Percentiles rank a stretch among this genome's conserved stretches.
Evolutionary conservation across 768 basidiomycete genomes (phyloP).

Genomic region (Russula griseocarnosa): DNA sequence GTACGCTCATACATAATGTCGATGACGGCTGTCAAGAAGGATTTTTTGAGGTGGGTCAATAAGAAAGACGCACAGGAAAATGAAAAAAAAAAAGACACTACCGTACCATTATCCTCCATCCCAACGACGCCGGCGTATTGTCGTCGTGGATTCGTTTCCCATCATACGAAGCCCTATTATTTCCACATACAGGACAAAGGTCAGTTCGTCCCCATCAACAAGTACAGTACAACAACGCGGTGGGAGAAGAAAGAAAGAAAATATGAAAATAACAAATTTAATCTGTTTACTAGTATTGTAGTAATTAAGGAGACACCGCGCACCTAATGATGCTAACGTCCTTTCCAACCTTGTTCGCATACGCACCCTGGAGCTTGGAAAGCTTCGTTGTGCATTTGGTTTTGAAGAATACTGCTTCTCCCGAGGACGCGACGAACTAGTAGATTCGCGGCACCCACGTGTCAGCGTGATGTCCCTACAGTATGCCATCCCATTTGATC

Average conservation of each 20-base stretch:
- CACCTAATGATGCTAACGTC: slow-evolving; percentile 84
- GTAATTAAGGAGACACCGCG: slow-evolving; percentile 19
- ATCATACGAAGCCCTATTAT: slow-evolving; percentile 81
- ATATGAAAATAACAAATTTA: no score
- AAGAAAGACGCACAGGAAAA: background rate
- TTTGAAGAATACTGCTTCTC: slow-evolving; percentile 95
- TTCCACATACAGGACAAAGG: no score
- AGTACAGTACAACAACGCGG: no score
- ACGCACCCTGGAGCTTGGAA: slow-evolving; percentile 88
- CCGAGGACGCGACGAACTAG: slow-evolving; percentile 63
- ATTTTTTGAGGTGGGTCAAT: slow-evolving; percentile 2
- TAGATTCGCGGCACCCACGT: no score
- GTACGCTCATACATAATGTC: slow-evolving; percentile 96
- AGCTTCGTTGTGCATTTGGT: slow-evolving; percentile 91
- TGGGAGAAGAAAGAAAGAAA: no score
- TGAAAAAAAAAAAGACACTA: slow-evolving; percentile 31
- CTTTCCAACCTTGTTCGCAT: slow-evolving; percentile 89
- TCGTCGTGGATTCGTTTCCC: slow-evolving; percentile 81
- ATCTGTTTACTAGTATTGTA: no score
- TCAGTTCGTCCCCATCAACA: no score
- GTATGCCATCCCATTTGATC: background rate
- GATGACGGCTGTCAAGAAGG: slow-evolving; percentile 68
- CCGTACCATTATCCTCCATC: slow-evolving; percentile 91
- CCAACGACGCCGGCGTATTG: slow-evolving; percentile 78
- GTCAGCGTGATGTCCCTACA: slow-evolving; percentile 6